Base-by-base conservation (phyloP, 164 flowering plant genomes). In the Umbilicus rupestris region DNA sequence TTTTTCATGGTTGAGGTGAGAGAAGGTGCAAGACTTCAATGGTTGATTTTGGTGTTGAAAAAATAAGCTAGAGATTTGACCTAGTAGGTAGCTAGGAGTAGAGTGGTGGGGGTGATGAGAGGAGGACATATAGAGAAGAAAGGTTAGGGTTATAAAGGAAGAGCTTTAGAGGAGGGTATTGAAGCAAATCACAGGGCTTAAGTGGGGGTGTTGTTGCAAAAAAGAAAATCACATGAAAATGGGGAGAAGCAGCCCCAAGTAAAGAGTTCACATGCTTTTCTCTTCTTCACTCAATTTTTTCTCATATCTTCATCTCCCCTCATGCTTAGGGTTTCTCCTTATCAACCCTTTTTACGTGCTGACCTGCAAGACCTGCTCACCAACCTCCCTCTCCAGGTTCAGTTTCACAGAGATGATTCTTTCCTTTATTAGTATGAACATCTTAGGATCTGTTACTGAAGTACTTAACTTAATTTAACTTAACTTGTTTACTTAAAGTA, bases 161-260 rank as follows among this genome's bases (percentile, higher is more conserved):
- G 31, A 26, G 33, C 33, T 55, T 55, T 28, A 55, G 60, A 33
- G 65, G 29, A 39, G 29, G 59, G 68, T 66, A 66, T 66, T 66
- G 68, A 66, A 66, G 68, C 59, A 47, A 66, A 66, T 66, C 68
- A 66, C 68, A 66, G 68, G 68, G 52, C 52, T 52, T 52, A 52
- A 52, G 35, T 39, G 33, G 24, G 24, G 39, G 58, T 22, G 39
- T 44, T 30, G 42, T 39, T 29, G 42, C 57, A 33, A 17, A 44
- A 33, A 30, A 66, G 39, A 45, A 46, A 45, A 31, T 66, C 68
- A 66, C 68, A 66, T 66, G 68, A 66, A 66, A 46, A 45, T 66
- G 68, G 68, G 68, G 65, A n/a, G 65, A 20, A 41, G 65, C 52
- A 33, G 26, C n/a, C 59, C 33, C 68, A 44, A 66, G 68, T 49